phyloP scores from a whole-genome alignment of 345 rosid species.

The Balakata baccata region DNA sequence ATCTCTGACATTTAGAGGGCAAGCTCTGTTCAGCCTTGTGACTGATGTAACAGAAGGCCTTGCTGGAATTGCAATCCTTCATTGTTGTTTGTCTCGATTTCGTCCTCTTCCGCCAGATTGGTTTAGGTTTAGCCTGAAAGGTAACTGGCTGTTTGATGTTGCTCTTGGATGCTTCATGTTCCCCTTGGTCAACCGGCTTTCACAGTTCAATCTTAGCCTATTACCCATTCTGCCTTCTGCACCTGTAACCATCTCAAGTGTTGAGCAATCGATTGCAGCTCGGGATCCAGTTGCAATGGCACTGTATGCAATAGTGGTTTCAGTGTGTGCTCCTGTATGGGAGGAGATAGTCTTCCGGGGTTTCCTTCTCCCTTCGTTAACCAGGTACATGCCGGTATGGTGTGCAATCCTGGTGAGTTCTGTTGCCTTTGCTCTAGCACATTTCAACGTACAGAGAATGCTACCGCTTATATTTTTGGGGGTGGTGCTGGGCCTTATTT shows the following conservation, averaged over 20 bases:
- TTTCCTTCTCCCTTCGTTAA: conserved; percentile 91
- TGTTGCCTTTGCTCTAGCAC: conserved; percentile 89
- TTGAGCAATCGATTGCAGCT: conserved; percentile 93
- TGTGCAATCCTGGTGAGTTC: conserved; percentile 89
- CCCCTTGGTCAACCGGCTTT: conserved; percentile 87
- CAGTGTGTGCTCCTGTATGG: conserved; percentile 97
- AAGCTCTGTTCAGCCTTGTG: conserved; percentile 95
- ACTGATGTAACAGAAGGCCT: conserved; percentile 95
- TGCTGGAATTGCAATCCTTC: conserved; percentile 89
- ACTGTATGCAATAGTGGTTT: conserved; percentile 78
- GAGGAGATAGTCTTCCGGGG: conserved; percentile 98
- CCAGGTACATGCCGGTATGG: conserved; percentile 98
- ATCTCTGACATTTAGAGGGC: conserved; percentile 85
- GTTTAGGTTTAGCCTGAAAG: conserved; percentile 76
- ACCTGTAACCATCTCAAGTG: conserved; percentile 77
- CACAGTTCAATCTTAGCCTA: conserved; percentile 83
- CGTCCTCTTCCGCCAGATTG: conserved; percentile 83
- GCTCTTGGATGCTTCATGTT: conserved; percentile 92
- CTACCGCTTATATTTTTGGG: conserved; percentile 92
- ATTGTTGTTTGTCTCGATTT: conserved; percentile 76
- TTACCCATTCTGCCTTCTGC: conserved; percentile 77
- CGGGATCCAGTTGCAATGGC: conserved; percentile 97
- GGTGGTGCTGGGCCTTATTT: conserved; percentile 84
- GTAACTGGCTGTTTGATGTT: conserved; percentile 82
- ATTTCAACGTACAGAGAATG: conserved; percentile 97